phyloP scores from a whole-genome alignment of 768 basidiomycete genomes.

The Hypholoma sublateritium region DNA sequence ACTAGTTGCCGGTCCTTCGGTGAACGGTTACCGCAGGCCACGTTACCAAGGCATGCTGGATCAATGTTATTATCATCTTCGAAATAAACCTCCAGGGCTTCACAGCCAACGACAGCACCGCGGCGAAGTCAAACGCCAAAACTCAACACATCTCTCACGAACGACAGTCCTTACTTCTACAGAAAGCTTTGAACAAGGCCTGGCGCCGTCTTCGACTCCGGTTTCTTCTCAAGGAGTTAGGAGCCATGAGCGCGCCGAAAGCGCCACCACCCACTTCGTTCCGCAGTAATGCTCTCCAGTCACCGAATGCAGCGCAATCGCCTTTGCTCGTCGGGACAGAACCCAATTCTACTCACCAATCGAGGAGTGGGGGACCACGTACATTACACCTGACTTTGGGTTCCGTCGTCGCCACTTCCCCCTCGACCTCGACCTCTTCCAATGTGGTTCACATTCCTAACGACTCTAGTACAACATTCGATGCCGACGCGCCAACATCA shows the following conservation, averaged over 20 bases:
- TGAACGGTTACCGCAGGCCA: background rate
- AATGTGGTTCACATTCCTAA: background rate
- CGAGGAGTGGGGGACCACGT: conserved; percentile 33
- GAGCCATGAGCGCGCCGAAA: background rate
- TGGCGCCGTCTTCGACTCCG: background rate
- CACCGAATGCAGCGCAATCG: background rate
- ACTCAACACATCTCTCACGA: conserved; percentile 1
- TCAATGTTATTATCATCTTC: background rate
- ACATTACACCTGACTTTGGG: conserved; percentile 48
- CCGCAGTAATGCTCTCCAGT: background rate
- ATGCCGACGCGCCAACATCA: background rate
- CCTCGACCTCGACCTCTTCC: conserved; percentile 12
- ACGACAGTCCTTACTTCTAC: background rate
- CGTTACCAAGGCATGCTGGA: background rate
- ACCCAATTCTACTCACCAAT: conserved; percentile 10
- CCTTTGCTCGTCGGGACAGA: conserved; percentile 1
- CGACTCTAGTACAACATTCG: background rate
- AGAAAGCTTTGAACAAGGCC: background rate
- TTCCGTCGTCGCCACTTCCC: conserved; percentile 21
- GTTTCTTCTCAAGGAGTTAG: background rate
- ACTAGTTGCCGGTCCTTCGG: too few species aligned
- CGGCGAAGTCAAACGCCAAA: background rate
- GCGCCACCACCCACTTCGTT: conserved; percentile 7
- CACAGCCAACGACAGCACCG: background rate
- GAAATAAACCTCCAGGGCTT: background rate